phyloP scores from a whole-genome alignment of 768 basidiomycete genomes.

The Lactarius akahatsu region DNA sequence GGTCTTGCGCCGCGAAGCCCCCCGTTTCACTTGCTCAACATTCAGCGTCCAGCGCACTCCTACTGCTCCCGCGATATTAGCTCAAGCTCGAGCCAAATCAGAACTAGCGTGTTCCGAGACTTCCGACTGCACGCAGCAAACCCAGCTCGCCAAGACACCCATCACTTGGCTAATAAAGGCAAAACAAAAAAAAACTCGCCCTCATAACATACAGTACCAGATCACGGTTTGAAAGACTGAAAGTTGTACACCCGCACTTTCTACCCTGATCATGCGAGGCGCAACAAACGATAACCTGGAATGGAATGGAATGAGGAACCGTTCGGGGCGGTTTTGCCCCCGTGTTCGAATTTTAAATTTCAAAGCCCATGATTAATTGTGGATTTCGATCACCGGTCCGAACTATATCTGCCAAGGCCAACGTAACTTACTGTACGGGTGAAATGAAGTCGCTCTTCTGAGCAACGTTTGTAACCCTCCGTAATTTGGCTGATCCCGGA shows the following conservation, averaged over 20 bases:
- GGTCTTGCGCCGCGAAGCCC: background rate
- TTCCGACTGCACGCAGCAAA: no score
- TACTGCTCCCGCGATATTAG: background rate
- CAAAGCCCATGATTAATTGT: background rate
- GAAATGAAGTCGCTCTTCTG: background rate
- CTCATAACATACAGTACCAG: no score
- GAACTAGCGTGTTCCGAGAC: background rate
- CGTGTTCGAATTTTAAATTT: conserved; percentile 1
- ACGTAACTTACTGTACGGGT: background rate
- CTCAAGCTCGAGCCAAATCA: background rate
- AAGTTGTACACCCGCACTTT: no score
- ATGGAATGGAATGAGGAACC: no score
- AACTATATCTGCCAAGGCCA: background rate
- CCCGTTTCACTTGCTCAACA: background rate
- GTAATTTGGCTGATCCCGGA: background rate
- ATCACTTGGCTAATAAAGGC: no score
- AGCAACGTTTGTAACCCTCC: background rate
- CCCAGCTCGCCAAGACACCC: no score
- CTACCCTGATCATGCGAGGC: no score
- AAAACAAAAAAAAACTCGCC: no score
- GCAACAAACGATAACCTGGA: no score
- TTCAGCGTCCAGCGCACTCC: background rate
- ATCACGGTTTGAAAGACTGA: no score
- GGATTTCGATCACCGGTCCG: background rate
- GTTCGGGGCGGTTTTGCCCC: background rate